Base-by-base conservation (phyloP, 2,329 filamentous ascomycete species). In the Aspergillus glaucus region DNA sequence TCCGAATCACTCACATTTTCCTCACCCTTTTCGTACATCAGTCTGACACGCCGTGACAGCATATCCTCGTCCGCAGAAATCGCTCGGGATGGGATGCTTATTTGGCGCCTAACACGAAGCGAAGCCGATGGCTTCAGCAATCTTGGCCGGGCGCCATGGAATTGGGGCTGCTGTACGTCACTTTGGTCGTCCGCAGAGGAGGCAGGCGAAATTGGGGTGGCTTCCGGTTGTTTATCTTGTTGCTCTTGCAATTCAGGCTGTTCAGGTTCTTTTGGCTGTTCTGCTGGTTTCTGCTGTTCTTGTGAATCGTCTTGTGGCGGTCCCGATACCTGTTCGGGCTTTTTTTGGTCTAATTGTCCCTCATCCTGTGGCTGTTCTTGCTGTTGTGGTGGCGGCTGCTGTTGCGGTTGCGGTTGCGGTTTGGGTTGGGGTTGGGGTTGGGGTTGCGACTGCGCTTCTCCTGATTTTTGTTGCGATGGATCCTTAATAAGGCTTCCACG, bases 11-110 rank as follows among this genome's bases (percentile, higher is more conserved):
- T 66, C 32, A 78, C 76, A 28, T 72, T 74, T 52, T 82, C 80
- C 48, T 82, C 76, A 4, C 81, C 81, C 52, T 77, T 75, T 53
- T 79, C 77, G 60, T 84, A 85, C 80, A 84, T 84, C 53, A 79
- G 71, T 26, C 82, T 74, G 32, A 85, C 80, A 53, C 79, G 79
- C 52, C 79, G 76, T 28, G 81, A 84, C 50, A 84, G 68, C 60
- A 78, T 76, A 58, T 81, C 80, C 61, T 85, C 82, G 56, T 85
- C 81, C 2, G 79, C 70, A n/a, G 82, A 85, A 26, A 85, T 73
- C 17, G 78, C 74, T 49, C 80, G 73, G 44, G 66, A 66, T 54
- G 69, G 59, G 9, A 69, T 60, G 46, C 65, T 65, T 28, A 61
- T 53, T 21, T 40, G 37, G 15, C 63, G 69, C 58, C 64, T 62